phyloP scores from a whole-genome alignment of 768 basidiomycete species.

The Rhodosporidiobolus sp. region DNA sequence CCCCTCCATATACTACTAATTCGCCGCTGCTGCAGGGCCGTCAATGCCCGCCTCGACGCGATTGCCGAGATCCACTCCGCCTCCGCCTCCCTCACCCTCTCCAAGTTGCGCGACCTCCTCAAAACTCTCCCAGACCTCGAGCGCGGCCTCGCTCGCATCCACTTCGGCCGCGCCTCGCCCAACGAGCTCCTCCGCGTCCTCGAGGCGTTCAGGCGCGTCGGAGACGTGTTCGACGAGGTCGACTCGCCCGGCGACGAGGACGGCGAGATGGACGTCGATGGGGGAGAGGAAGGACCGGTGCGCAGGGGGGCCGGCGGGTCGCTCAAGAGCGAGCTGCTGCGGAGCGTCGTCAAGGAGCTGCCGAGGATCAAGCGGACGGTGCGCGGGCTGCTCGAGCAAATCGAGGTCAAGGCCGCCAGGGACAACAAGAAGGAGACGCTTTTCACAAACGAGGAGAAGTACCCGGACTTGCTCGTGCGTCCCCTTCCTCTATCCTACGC shows the following conservation, averaged over 20 bases:
- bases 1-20: not conserved
- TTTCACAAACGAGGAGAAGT: slow-evolving; percentile 62
- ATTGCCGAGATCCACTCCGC: slow-evolving; percentile 67
- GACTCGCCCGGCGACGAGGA: slow-evolving; percentile 2
- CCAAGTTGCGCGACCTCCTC: slow-evolving; percentile 50
- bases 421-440: slow-evolving; percentile 66
- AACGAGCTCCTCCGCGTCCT: slow-evolving; percentile 74
- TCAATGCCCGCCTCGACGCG: slow-evolving; percentile 75
- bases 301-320: not conserved
- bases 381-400: slow-evolving; percentile 56
- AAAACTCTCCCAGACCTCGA: slow-evolving; percentile 36
- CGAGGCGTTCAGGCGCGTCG: slow-evolving; percentile 69
- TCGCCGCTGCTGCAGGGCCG: slow-evolving; percentile 53
- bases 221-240: slow-evolving; percentile 56
- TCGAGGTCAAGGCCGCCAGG: slow-evolving; percentile 63
- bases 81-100: slow-evolving; percentile 54
- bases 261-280: not conserved
- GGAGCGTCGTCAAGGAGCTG: slow-evolving; percentile 65
- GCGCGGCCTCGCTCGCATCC: slow-evolving; percentile 73
- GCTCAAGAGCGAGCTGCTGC: slow-evolving; percentile 45
- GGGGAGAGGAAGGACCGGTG: not conserved
- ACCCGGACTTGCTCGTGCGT: slow-evolving; percentile 53
- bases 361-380: slow-evolving; percentile 64
- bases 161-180: slow-evolving; percentile 79
- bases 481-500: too few species aligned